Base-by-base conservation (phyloP, 805 yeast species). In the Saccharomycopsis sp. region DNA sequence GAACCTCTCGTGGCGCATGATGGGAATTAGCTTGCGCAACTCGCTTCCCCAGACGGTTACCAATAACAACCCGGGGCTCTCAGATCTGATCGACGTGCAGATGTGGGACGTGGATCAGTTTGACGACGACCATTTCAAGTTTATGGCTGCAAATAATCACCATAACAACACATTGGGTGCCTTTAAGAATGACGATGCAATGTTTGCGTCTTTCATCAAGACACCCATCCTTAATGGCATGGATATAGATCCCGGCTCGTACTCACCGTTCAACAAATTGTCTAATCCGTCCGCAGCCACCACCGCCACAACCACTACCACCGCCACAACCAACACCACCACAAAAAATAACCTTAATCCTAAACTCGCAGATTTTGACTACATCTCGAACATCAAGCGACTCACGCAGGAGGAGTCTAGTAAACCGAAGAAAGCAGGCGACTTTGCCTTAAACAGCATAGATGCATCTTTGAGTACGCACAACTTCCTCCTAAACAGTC, bases 1-100 rank as follows among this genome's bases (percentile, higher is more conserved):
- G 67, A 91, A 91, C 68, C 71, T 90, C 57, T 84, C 96, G 8
- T 90, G 97, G 97, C 74, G 97, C 60, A 79, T 90, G 82, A 86
- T 90, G 92, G 81, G 78, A 51, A 74, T 86, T 20, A 38, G 54
- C 17, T 50, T 57, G 20, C 25, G 52, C 49, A 44, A 17, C 3
- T 44, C 19, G 49, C 49, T 8, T 44, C 49, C 12, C 22, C 49
- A 17, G 22, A 17, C 14, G 41, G 14, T 35, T 22, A 29, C n/a
- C 38, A 23, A 23, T 17, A 23, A 24, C n/a, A 8, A 49, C 41
- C 47, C 44, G 9, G 22, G 29, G 17, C 34, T 29, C 15, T 47
- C 47, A 12, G 47, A 22, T 12, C 20, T 20, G 17, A 34, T 41
- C 20, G 60, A 58, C 35, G 52, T 58, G 35, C 55, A 47, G 38